A percentile compares a stretch with the other conserved stretches of the same genome.
These are phyloP conservation scores for Encephalitozoon hellem DNA, from an alignment of 371 early-diverging fungal species.

Conservation along the genomic window DNA sequence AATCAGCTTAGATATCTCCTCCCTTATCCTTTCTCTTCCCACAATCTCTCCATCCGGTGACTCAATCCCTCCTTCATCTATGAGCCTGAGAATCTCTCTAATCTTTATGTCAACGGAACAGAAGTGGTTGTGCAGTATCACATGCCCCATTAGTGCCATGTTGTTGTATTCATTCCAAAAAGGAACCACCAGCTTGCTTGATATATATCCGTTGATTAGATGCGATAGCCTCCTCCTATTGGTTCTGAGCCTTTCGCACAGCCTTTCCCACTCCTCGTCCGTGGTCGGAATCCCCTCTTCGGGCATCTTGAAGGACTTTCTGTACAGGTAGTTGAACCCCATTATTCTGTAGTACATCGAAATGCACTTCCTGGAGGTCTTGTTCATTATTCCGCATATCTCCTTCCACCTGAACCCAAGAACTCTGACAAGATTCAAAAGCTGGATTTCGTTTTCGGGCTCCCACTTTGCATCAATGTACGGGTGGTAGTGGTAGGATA, in stretches of 20 bases:
- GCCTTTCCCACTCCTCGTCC: neutral
- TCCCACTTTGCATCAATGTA: conserved; percentile 6
- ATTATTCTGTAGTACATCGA: neutral
- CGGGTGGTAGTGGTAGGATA: conserved; percentile 2
- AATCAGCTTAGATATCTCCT: neutral
- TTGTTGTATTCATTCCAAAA: conserved; percentile 8
- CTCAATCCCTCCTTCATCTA: neutral
- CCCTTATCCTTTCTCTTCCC: neutral
- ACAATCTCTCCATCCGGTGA: neutral
- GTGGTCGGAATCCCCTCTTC: neutral
- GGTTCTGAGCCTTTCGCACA: neutral
- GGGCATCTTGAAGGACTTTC: neutral
- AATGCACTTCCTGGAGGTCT: conserved; percentile 6
- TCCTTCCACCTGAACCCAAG: conserved; percentile 7
- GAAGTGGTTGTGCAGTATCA: neutral
- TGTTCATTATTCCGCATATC: conserved; percentile 12
- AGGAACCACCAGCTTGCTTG: neutral
- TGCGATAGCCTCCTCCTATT: neutral
- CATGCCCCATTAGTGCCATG: neutral
- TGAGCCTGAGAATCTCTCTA: neutral
- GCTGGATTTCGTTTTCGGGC: conserved; percentile 12
- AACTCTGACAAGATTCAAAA: neutral
- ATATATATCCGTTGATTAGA: conserved; percentile 1
- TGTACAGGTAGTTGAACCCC: neutral
- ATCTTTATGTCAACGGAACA: neutral